Evolutionary conservation across 805 yeast species (phyloP), one percentile per base, ranked within the genome.

Genomic region (Komagataella mondaviorum): DNA sequence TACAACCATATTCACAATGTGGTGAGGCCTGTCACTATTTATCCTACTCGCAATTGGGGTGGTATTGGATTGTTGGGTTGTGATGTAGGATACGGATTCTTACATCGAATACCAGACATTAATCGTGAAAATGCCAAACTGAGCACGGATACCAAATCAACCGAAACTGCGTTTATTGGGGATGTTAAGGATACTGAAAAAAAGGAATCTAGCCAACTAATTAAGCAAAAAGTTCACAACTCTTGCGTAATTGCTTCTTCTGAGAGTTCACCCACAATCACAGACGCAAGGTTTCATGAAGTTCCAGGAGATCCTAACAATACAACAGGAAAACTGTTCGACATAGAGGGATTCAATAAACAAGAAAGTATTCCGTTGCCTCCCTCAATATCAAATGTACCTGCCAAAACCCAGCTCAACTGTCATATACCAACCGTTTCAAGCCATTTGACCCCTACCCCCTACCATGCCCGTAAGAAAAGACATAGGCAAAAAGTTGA

Each of bases 21-120:
- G 12, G 82, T 88, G 45, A 76, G 99, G 58, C 96, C 96, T 0
- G 90, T 91, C 3, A 81, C 86, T 0, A 87, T 90, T n/a, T 71
- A 77, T 51, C 85, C 88, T 2, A 69, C 75, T n/a, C 73, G 75
- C n/a, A 64, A 69, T 16, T 86, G 93, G 88, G 88, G 89, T n/a
- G 88, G 90, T 14, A 76, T 71, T 56, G 96, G 96, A 1, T 71
- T 88, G 44, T 68, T 91, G 44, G 99, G 99, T 2, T 89, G 96
- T 67, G 95, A 90, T 56, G 95, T 91, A 17, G 98, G 97, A 0
- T 90, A 89, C 60, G 99, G 99, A 0, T 73, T 85, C 50, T 69
- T 91, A 49, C 98, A 91, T 62, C 71, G 93, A 54, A 67, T 87
- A n/a, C 96, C 98, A 1, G 78, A 80, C 53, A 84, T 80, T 4